Evolutionary conservation across 2,329 filamentous ascomycete genomes (phyloP).

Genomic region (Elsinoe australis): DNA sequence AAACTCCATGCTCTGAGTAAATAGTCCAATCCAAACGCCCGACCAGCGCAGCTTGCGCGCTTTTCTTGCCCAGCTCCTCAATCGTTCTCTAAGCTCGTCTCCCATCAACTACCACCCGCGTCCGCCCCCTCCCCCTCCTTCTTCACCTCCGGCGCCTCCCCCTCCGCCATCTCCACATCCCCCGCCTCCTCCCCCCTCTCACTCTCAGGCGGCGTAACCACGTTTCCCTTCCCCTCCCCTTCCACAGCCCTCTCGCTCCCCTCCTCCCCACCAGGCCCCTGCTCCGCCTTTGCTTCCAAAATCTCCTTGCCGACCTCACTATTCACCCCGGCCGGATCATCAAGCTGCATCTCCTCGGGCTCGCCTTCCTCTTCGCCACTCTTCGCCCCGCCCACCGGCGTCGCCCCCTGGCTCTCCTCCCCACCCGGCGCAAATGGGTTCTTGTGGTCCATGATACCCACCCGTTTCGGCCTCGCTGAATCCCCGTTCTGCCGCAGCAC

Average conservation of each 20-base stretch:
- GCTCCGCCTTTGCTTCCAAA: constrained; percentile 24
- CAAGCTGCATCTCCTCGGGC: constrained; percentile 25
- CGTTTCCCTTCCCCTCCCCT: constrained; percentile 12
- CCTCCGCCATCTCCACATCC: constrained; percentile 26
- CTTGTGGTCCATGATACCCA: constrained; percentile 55
- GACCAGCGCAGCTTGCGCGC: too few relatives aligned
- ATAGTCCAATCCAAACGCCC: too few relatives aligned
- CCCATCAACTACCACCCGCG: too few relatives aligned
- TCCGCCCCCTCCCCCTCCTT: constrained; percentile 8
- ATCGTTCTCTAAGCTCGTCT: too few relatives aligned
- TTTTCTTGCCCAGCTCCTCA: too few relatives aligned
- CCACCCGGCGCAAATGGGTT: constrained; percentile 48
- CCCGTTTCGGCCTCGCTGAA: constrained; percentile 40
- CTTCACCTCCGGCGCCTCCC: constrained; percentile 17
- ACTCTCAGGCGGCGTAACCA: constrained; percentile 16
- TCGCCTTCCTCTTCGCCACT: constrained; percentile 1
- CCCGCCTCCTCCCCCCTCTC: constrained; percentile 14
- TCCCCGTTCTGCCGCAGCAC: constrained; percentile 46
- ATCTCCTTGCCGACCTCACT: constrained; percentile 24
- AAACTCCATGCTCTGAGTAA: too few relatives aligned
- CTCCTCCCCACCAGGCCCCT: constrained; percentile 14
- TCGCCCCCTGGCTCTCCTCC: constrained; percentile 41
- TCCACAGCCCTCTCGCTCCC: constrained; percentile 13
- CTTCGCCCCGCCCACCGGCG: constrained; percentile 14
- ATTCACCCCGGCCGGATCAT: constrained; percentile 22